phyloP scores from a whole-genome alignment of 2,329 filamentous ascomycete genomes.

The Botryotinia narcissicola region DNA sequence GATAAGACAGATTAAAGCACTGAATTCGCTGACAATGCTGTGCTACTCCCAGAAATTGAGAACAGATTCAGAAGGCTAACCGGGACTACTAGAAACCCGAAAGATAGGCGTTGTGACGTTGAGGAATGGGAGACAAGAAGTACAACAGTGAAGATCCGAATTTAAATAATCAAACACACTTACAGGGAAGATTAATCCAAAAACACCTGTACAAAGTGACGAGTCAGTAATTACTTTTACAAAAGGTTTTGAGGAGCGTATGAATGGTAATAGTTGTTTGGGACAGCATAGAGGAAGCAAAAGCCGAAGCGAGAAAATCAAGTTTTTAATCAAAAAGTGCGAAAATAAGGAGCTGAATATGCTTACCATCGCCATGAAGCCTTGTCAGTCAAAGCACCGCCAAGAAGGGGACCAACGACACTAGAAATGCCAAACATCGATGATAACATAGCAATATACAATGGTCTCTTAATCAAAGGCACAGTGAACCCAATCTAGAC shows the following conservation, averaged over 20 bases:
- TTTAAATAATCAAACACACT: not conserved
- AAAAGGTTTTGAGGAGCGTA: not conserved
- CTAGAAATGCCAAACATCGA: slow-evolving; percentile 39
- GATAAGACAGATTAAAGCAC: not conserved
- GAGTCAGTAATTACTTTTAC: not conserved
- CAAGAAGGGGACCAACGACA: slow-evolving; percentile 41
- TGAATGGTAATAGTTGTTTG: no score
- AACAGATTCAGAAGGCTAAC: not conserved
- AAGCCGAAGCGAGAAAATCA: not conserved
- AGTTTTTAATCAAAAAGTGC: not conserved
- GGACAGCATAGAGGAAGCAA: not conserved
- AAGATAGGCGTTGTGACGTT: not conserved
- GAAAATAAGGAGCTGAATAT: not conserved
- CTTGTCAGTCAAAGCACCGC: slow-evolving; percentile 41
- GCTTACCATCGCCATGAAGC: slow-evolving; percentile 42
- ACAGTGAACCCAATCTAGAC: slow-evolving; percentile 41
- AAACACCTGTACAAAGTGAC: slow-evolving; percentile 28
- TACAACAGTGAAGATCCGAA: not conserved
- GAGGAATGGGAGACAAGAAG: not conserved
- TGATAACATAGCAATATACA: slow-evolving; percentile 38
- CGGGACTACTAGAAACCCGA: not conserved
- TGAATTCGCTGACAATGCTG: not conserved
- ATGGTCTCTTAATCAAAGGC: slow-evolving; percentile 33
- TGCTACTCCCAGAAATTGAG: not conserved
- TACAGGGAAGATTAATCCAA: slow-evolving; percentile 41